A percentile compares a stretch with the other conserved stretches of the same genome.
Conservation (phyloP, 2,329 filamentous ascomycete species). For the Gnomoniopsis sp. region DNA sequence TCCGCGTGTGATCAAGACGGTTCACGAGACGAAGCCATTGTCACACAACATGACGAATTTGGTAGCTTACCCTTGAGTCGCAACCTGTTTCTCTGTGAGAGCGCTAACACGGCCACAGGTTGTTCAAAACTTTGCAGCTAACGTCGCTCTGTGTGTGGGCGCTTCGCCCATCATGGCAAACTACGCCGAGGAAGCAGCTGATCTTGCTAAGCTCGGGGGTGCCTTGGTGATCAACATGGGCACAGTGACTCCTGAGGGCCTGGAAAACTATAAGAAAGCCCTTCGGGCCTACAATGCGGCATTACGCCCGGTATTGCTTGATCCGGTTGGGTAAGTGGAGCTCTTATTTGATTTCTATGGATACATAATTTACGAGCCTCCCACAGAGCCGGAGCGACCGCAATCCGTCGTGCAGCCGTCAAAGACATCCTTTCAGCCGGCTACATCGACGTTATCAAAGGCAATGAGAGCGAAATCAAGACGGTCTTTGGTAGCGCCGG, state of each 20-base stretch:
- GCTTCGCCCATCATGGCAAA: conserved; percentile 94
- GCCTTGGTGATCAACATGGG: conserved; percentile 93
- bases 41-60: conserved; percentile 98
- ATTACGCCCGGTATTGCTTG: conserved; percentile 74
- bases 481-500: conserved; percentile 60
- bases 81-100: neutral
- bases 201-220: conserved; percentile 74
- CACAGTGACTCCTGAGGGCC: conserved; percentile 73
- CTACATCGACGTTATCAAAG: conserved; percentile 86
- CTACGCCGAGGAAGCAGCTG: conserved; percentile 75
- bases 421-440: conserved; percentile 68
- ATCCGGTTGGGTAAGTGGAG: conserved; percentile 75
- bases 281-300: conserved; percentile 76
- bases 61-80: conserved; percentile 32
- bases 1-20: conserved; percentile 51
- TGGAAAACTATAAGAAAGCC: conserved; percentile 70
- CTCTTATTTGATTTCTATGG: neutral
- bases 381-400: conserved; percentile 70
- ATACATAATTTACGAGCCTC: neutral
- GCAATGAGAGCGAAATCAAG: conserved; percentile 85
- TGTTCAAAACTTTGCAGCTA: conserved; percentile 92
- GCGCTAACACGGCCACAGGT: conserved; percentile 38
- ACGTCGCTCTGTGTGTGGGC: conserved; percentile 79
- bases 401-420: conserved; percentile 68
- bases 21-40: conserved; percentile 65